phyloP scores from a whole-genome alignment of 805 yeast species.

The Pichia deserticola region DNA sequence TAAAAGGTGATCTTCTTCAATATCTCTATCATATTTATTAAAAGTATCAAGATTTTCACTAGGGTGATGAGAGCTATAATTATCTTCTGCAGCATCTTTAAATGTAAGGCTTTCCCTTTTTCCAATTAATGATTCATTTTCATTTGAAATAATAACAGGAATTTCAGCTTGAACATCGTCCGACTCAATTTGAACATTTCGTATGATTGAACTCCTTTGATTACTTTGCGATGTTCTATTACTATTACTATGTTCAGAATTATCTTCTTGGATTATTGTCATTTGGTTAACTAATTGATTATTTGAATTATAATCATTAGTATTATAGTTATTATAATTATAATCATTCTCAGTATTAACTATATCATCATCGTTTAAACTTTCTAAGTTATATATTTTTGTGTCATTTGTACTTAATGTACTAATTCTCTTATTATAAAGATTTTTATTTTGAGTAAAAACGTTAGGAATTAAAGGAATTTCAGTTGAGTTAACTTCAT shows the following conservation, averaged over 20 bases:
- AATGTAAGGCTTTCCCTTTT: background rate
- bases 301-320: background rate
- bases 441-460: background rate
- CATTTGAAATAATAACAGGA: background rate
- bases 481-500: background rate
- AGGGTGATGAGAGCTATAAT: background rate
- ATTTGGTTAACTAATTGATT: conserved; percentile 17
- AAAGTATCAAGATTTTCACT: background rate
- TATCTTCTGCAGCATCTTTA: background rate
- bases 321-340: background rate
- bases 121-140: background rate
- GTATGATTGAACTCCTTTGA: background rate
- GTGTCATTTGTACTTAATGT: conserved; percentile 27
- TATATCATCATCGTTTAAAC: background rate
- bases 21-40: background rate
- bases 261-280: conserved; percentile 30
- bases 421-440: conserved; percentile 14
- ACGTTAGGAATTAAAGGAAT: background rate
- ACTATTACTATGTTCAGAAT: conserved; percentile 15
- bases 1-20: background rate
- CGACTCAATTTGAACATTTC: background rate
- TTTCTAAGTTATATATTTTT: conserved; percentile 23
- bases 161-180: conserved; percentile 1
- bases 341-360: background rate
- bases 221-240: background rate